Evolutionary conservation across 75 land plant genomes (phyloP).

Genomic region (Sequoiadendron giganteum): DNA sequence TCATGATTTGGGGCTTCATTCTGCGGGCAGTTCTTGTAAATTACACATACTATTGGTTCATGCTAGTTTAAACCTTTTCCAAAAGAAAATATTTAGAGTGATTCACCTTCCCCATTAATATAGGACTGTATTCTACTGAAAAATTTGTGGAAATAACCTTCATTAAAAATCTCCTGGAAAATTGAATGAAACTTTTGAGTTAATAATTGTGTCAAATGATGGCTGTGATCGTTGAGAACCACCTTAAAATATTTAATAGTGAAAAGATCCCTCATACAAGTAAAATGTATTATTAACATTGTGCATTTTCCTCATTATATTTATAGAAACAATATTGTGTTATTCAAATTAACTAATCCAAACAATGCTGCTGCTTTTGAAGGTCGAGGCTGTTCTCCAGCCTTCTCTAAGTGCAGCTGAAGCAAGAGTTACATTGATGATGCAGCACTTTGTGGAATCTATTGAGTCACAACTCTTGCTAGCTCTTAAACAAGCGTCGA

Average conservation of each 20-base stretch:
- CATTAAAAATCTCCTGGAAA: background rate
- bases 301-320: background rate
- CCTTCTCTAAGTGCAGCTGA: constrained; percentile 8
- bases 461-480: background rate
- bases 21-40: background rate
- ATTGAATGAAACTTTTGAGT: background rate
- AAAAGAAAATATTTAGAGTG: background rate
- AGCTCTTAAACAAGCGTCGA: constrained; percentile 21
- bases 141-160: background rate
- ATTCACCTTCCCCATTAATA: background rate
- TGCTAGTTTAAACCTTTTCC: background rate
- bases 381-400: constrained; percentile 7
- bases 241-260: background rate
- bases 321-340: background rate
- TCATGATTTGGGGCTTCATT: background rate
- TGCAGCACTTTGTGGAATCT: constrained; percentile 13
- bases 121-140: background rate
- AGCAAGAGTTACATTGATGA: constrained; percentile 10
- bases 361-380: background rate
- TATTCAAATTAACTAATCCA: background rate
- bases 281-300: background rate
- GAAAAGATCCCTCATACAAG: background rate
- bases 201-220: background rate
- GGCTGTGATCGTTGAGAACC: background rate
- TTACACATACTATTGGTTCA: background rate